A percentile compares a stretch with the other conserved stretches of the same genome.
Conservation (phyloP, 257 asterid species). For the Penstemon newberryi region DNA sequence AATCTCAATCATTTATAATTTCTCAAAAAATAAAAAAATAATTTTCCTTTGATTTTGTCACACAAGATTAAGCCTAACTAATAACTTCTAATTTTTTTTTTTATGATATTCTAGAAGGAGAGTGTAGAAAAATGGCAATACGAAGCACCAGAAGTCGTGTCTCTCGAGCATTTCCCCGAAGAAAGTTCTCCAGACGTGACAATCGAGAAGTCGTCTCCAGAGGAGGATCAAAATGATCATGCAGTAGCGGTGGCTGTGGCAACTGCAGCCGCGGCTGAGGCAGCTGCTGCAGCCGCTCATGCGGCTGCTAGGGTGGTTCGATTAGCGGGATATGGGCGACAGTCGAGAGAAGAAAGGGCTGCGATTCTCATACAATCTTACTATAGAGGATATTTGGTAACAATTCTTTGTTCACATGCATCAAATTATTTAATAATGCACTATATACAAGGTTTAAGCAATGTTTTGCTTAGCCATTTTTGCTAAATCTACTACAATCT, state of each 20-base stretch:
- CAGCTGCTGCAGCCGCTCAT: constrained; percentile 84
- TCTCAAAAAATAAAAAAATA: no score
- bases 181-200: constrained; percentile 78
- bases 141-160: constrained; percentile 81
- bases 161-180: constrained; percentile 78
- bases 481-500: no score
- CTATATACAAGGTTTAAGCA: no score
- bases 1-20: constrained; percentile 29
- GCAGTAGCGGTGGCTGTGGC: constrained; percentile 79
- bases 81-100: neutral
- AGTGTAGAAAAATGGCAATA: constrained; percentile 63
- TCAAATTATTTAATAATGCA: no score
- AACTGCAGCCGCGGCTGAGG: constrained; percentile 92
- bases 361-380: constrained; percentile 72
- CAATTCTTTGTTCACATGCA: no score
- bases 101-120: constrained; percentile 48
- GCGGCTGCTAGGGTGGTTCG: constrained; percentile 89
- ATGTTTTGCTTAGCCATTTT: no score
- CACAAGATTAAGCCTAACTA: neutral
- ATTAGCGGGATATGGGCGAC: constrained; percentile 72
- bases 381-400: constrained; percentile 91
- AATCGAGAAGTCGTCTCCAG: constrained; percentile 58
- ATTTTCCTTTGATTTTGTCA: neutral
- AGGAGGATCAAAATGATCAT: constrained; percentile 50
- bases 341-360: constrained; percentile 71